These are phyloP conservation scores for Friedmanniomyces endolithicus DNA, from an alignment of 495 filamentous ascomycete species.

Conservation along the genomic window DNA sequence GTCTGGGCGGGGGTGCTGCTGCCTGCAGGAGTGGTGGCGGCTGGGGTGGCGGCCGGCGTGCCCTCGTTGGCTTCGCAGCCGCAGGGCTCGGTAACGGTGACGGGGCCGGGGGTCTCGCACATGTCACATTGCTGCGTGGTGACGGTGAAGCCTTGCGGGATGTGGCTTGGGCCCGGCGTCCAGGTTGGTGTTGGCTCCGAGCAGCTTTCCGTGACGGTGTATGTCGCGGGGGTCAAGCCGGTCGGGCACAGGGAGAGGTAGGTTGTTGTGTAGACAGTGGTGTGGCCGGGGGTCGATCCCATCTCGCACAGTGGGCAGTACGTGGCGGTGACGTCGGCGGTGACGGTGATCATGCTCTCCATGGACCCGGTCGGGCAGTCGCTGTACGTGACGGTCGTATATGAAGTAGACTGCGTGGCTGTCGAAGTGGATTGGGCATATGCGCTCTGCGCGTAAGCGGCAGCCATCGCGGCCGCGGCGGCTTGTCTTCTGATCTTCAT, in stretches of 20 bases:
- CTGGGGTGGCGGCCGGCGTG: not conserved
- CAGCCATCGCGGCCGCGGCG: constrained; percentile 10
- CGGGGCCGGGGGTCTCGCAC: constrained; percentile 29
- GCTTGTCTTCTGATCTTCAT: constrained; percentile 15
- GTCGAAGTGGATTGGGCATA: not conserved
- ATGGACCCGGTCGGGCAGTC: constrained; percentile 9
- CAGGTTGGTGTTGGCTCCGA: constrained; percentile 22
- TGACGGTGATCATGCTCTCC: constrained; percentile 17
- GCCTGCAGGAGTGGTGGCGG: not conserved
- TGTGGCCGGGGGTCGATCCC: constrained; percentile 15
- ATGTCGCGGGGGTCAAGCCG: constrained; percentile 31
- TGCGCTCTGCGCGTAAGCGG: constrained; percentile 9
- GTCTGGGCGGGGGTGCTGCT: not conserved
- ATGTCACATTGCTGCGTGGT: constrained; percentile 36
- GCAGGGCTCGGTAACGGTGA: constrained; percentile 32
- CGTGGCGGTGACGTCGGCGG: constrained; percentile 16
- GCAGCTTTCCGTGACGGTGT: constrained; percentile 36
- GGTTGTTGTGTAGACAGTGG: constrained; percentile 35
- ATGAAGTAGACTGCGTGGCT: constrained; percentile 3
- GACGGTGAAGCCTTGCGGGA: constrained; percentile 34
- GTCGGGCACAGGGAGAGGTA: constrained; percentile 33
- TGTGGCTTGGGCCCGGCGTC: constrained; percentile 25
- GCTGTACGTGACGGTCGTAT: constrained; percentile 11
- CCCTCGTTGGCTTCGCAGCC: constrained; percentile 1
- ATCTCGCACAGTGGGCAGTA: constrained; percentile 19